Evolutionary conservation across 2,329 filamentous ascomycete species (phyloP).

Genomic region (Aspergillus brasiliensis): DNA sequence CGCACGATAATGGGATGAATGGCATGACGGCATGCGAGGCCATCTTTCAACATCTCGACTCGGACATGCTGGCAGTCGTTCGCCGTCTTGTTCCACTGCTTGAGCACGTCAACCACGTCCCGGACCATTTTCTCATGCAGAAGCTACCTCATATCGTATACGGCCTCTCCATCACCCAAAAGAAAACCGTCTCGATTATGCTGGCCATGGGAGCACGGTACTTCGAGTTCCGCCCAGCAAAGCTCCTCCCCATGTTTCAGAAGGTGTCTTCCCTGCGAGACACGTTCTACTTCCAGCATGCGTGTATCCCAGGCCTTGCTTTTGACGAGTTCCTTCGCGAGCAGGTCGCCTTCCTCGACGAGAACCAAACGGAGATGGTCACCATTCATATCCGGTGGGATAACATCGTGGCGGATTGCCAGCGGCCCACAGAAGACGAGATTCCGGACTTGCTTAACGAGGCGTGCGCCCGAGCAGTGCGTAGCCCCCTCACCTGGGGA

Average conservation of each 20-base stretch:
- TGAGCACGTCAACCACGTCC: constrained; percentile 2
- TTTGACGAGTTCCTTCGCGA: constrained; percentile 7
- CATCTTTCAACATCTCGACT: constrained; percentile 2
- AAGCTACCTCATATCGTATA: constrained; percentile 9
- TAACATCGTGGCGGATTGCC: constrained; percentile 5
- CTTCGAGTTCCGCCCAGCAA: constrained; percentile 8
- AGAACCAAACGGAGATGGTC: constrained; percentile 1
- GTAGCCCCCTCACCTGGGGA: background rate
- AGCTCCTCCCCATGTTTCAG: constrained; percentile 5
- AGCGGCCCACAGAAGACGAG: background rate
- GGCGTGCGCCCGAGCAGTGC: background rate
- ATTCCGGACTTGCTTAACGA: background rate
- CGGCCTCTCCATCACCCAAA: constrained; percentile 7
- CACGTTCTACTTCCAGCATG: constrained; percentile 8
- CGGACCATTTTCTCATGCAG: constrained; percentile 3
- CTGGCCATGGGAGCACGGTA: constrained; percentile 5
- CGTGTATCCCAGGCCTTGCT: constrained; percentile 2
- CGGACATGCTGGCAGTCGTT: background rate
- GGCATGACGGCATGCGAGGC: constrained; percentile 4
- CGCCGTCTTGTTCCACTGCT: constrained; percentile 1
- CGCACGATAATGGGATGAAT: constrained; percentile 9
- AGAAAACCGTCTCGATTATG: constrained; percentile 3
- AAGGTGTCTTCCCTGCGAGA: constrained; percentile 2
- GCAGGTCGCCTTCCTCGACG: constrained; percentile 7
- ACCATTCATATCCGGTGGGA: constrained; percentile 5